Evolutionary conservation across 75 land plant genomes (phyloP), one percentile per base, ranked within the genome.

Genomic region (Cunninghamia lanceolata): DNA sequence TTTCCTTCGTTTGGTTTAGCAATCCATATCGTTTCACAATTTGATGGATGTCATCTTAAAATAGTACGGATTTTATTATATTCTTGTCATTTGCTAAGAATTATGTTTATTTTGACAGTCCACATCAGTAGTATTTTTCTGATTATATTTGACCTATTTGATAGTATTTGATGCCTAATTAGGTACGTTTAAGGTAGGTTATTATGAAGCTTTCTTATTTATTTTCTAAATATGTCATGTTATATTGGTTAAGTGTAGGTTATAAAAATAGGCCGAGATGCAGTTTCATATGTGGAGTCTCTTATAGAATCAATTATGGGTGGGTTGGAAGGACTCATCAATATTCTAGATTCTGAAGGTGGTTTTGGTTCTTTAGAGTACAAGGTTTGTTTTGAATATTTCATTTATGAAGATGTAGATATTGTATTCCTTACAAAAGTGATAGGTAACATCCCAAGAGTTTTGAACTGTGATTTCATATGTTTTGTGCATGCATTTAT

Each of bases 231-330:
- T 32, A 30, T 2, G 13, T 34, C 75, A 73, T 73, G 75, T 10
- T 30, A 34, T 73, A 73, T 32, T 34, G 75, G 75, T 32, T 63
- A 8, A 73, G 34, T 88, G 87, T 90, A 98, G 99, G 84, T 94
- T 39, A 90, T 92, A 86, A 97, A 88, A 91, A 90, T 98, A 84
- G 99, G 97, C 4, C 90, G 96, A 56, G 99, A 98, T 90, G 97
- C 99, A 39, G 93, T 98, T 42, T 86, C 94, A 40, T 98, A 98
- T 88, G 97, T 96, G 25, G 99, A 98, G 82, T 95, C 99, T 39
- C 92, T 98, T 35, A 93, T 98, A 84, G 99, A 98, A 84, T 94
- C 97, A 15, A 96, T 98, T 84, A 98, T 98, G 99, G 97, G 98
- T 74, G 99, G 99, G 59, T 85, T 98, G 89, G 99, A 98, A 91